Base-by-base conservation (phyloP, 495 filamentous ascomycete genomes). In the Penicillium fimorum region DNA sequence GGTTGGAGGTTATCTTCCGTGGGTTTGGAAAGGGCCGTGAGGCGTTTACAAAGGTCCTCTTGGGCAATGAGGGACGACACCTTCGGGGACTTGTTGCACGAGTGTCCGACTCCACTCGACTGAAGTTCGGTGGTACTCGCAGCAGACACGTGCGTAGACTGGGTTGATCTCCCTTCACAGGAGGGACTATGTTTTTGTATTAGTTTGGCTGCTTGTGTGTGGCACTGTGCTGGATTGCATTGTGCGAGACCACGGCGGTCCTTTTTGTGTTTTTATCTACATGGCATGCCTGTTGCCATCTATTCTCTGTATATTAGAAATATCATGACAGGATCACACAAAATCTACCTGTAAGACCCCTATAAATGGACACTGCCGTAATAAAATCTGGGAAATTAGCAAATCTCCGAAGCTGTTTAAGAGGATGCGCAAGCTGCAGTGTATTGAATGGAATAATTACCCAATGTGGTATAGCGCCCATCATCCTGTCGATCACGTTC, bases 111-210 rank as follows among this genome's bases (percentile, higher is more conserved):
- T 72, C 81, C 33, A 96, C 91, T 45, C 86, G 89, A 65, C 68
- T 97, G 67, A 98, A 97, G 75, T 96, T 97, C 76, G 94, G 95
- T 75, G 95, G 94, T 65, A 91, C 90, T 57, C 88, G 92, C 71
- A 91, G 89, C 77, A 79, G 76, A 67, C 88, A 83, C 64, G 83
- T 83, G 38, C 91, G 91, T 68, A 85, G 94, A 77, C 74, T 97
- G 76, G 87, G 90, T 78, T 92, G 63, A 64, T 53, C 17, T 32
- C 30, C 20, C 33, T 46, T 17, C 5, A 17, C 2, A 17, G n/a
- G 24, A 22, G 27, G 13, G 15, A 42, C 1, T 5, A 8, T 17
- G 35, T 33, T 35, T 33, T 25, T 54, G 10, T 25, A 20, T 51
- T 51, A 7, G 10, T 1, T 38, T 38, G 18, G 52, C 20, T 35